Base-by-base conservation (phyloP, 1,139 yeast species). In the Debaryomyces singareniensis region DNA sequence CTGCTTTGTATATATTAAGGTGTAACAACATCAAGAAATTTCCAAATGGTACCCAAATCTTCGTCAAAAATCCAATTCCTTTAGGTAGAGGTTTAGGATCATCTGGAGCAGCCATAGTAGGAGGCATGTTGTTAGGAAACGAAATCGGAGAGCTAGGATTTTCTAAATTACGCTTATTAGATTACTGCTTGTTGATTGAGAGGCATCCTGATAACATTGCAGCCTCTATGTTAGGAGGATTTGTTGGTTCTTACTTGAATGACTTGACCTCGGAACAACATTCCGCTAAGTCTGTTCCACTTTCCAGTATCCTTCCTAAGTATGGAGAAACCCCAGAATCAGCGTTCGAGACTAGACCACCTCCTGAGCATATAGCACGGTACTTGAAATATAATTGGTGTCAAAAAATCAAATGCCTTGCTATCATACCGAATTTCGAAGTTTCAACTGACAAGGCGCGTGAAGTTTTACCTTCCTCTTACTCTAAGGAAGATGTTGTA, bases 181-280 rank as follows among this genome's bases (percentile, higher is more conserved):
- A 91, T 58, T 91, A 84, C 63, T 86, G 96, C 55, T 70, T 91
- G 44, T 84, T 91, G 89, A 89, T 91, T 45, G 98, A 91, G 62
- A 78, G 97, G 52, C 98, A 91, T 49, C 98, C 98, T 20, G 98
- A 91, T 58, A 91, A 91, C 56, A 89, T 91, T 49, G 89, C 96
- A 14, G 98, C 98, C 21, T 96, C 98, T 27, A 86, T 91, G 96
- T 80, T 89, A 76, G 98, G 98, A 35, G 97, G 98, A 4, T 91
- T 91, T 56, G 95, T 89, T 24, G 98, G 98, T 22, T 85, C 96
- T 1, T 91, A 84, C 57, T 70, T 91, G 51, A 75, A 94, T 46
- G 95, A 85, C 41, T 64, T 91, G 38, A 64, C 76, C 20, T 76
- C 78, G 4, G 71, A 74, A 28, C 96, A 89, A 40, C 68, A 73